A percentile compares a stretch with the other conserved stretches of the same genome.
Conservation (phyloP, 345 rosid genomes). For the Odontarrhena argentea region DNA sequence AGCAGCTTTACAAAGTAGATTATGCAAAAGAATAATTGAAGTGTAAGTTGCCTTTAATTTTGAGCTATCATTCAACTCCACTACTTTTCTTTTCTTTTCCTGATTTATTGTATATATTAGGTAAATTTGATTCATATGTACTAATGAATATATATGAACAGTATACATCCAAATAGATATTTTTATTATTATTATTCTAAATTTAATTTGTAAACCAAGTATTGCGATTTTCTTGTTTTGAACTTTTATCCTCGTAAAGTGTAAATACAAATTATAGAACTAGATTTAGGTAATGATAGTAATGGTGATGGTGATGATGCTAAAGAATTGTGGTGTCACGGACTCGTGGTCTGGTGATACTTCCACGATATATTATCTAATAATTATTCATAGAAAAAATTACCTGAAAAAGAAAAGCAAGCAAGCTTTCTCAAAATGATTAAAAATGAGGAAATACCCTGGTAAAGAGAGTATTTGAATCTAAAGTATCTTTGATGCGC, state of each 20-base stretch:
- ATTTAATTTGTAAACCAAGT: constrained; percentile 3
- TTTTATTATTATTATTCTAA: background rate
- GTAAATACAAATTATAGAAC: background rate
- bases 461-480: background rate
- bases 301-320: background rate
- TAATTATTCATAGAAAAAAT: background rate
- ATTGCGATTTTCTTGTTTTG: constrained; percentile 4
- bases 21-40: constrained; percentile 40
- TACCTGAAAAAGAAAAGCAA: constrained; percentile 13
- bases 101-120: constrained; percentile 14
- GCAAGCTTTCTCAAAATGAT: background rate
- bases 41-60: constrained; percentile 43
- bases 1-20: constrained; percentile 42
- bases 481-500: constrained; percentile 12
- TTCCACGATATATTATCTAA: too few species aligned
- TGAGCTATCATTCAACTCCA: constrained; percentile 37
- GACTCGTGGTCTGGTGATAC: too few species aligned
- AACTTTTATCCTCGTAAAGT: background rate
- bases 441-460: background rate
- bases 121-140: constrained; percentile 31
- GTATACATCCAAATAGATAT: constrained; percentile 9
- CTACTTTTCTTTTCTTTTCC: constrained; percentile 28
- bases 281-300: background rate
- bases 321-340: background rate
- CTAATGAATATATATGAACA: constrained; percentile 1